A percentile compares a stretch with the other conserved stretches of the same genome.
These are phyloP conservation scores for Coix lacrymajobi DNA, from an alignment of 176 grass and related monocot species.

Conservation along the genomic window DNA sequence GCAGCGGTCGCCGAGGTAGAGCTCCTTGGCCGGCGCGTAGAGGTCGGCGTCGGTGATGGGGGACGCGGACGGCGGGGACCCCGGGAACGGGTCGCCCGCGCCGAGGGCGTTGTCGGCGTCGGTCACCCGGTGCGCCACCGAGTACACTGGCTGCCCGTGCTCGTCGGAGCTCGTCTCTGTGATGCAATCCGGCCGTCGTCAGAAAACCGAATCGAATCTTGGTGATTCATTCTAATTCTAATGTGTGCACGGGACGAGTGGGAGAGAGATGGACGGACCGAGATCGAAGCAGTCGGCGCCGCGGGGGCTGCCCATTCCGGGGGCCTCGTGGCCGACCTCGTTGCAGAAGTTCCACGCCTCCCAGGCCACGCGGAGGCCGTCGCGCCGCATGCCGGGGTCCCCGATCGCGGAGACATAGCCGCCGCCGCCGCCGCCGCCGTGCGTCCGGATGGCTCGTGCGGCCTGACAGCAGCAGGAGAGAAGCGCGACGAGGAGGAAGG, in stretches of 20 bases:
- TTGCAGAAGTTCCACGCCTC: constrained; percentile 98
- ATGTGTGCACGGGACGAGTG: neutral
- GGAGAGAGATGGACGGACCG: constrained; percentile 12
- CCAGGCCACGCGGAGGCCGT: constrained; percentile 74
- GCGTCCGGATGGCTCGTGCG: neutral
- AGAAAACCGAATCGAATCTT: neutral
- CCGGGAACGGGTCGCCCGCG: constrained; percentile 41
- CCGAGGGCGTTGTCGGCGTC: constrained; percentile 65
- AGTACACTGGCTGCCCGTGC: constrained; percentile 21
- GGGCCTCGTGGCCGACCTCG: constrained; percentile 80
- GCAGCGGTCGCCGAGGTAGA: constrained; percentile 71
- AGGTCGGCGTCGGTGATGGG: constrained; percentile 38
- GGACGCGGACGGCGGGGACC: neutral
- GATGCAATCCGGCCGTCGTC: neutral
- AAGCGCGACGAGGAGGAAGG: neutral
- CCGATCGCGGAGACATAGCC: constrained; percentile 61
- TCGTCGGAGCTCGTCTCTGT: constrained; percentile 16
- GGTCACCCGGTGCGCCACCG: constrained; percentile 53
- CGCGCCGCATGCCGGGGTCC: constrained; percentile 77
- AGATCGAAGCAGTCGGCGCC: constrained; percentile 89
- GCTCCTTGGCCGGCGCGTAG: constrained; percentile 69
- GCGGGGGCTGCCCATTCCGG: constrained; percentile 83
- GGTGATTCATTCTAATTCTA: neutral
- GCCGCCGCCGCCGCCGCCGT: neutral
- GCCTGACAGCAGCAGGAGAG: neutral